Base-by-base conservation (phyloP, 2,329 filamentous ascomycete genomes). In the Aspergillus sp. region DNA sequence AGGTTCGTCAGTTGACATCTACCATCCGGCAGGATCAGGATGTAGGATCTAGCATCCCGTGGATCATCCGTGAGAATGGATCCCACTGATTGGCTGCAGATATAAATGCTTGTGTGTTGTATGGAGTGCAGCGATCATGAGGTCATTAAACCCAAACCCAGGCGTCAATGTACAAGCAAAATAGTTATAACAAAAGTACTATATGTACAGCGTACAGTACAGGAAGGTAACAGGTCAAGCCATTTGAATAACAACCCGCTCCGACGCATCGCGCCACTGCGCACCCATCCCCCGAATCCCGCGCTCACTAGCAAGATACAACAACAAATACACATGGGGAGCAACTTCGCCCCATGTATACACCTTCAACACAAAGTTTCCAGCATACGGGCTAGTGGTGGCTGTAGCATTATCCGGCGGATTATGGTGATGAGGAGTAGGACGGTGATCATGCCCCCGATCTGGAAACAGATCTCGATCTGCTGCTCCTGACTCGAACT, bases 261-360 rank as follows among this genome's bases (percentile, higher is more conserved):
- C 83, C 1, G 76, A 75, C 0, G 76, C 80, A 65, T 83, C 88
- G 45, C 84, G 67, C 88, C 88, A 95, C 43, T 70, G 70, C 12
- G 80, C 72, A 0, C 78, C 78, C 7, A 78, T 78, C 5, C 71
- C 72, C 49, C 78, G 76, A 13, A 90, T 67, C 51, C 75, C 75
- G 27, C 84, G 76, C 48, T 80, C 75, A 57, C 84, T 91, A 0
- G 83, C 85, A 12, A 90, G 68, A 61, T 86, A 91, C 0, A 95
- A 66, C 35, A 90, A 64, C 3, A 93, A 67, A 64, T 89, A 95
- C 30, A 88, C 75, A 58, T 94, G 84, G 46, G 81, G 77, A 0
- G 81, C 80, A 0, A 88, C 71, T 52, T 84, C 79, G 0, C 86
- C 90, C 84, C 87, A 95, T 60, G 87, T 88, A 62, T 86, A 93